Base-by-base conservation (phyloP, 495 filamentous ascomycete genomes). In the Talaromyces thailandensis region DNA sequence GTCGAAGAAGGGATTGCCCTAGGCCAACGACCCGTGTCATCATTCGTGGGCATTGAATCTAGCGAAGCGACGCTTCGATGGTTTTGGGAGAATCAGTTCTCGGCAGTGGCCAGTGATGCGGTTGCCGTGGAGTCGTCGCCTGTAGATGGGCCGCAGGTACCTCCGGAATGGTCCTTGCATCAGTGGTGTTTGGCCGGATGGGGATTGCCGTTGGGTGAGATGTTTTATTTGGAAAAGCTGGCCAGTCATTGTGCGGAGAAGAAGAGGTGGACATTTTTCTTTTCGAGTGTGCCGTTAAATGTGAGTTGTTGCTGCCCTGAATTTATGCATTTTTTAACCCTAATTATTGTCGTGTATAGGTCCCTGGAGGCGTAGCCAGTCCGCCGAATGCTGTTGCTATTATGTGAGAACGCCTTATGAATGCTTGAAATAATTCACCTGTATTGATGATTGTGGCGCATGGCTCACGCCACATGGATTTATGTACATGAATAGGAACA, bases 121-220 rank as follows among this genome's bases (percentile, higher is more conserved):
- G 59, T 61, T 9, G 59, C 59, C 4, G 59, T 61, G 6, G 59
- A 61, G 43, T 50, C 37, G 9, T 50, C 59, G 35, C 59, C 59
- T 52, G 59, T 61, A n/a, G 23, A 61, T 50, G 59, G 59, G 6
- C 37, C 59, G 9, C 59, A 61, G 45, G 40, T 61, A 6, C 45
- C 59, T n/a, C 59, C 40, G 21, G 59, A 61, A 16, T 61, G 59
- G 59, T 61, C 59, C 32, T 61, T 84, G 56, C 81, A 83, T 67
- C 73, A 84, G 61, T 81, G 75, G 75, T 64, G 81, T 7, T 66
- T 84, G 16, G 76, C 72, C 1, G 78, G 79, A 28, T 85, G 79
- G 80, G 82, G 82, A 2, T 71, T 76, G 40, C 82, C 82, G 1
- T 78, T 85, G 65, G 80, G 82, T 6, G 82, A 85, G 68, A 70